phyloP scores from a whole-genome alignment of 2,329 filamentous ascomycete genomes.

The Penicillium sp. region DNA sequence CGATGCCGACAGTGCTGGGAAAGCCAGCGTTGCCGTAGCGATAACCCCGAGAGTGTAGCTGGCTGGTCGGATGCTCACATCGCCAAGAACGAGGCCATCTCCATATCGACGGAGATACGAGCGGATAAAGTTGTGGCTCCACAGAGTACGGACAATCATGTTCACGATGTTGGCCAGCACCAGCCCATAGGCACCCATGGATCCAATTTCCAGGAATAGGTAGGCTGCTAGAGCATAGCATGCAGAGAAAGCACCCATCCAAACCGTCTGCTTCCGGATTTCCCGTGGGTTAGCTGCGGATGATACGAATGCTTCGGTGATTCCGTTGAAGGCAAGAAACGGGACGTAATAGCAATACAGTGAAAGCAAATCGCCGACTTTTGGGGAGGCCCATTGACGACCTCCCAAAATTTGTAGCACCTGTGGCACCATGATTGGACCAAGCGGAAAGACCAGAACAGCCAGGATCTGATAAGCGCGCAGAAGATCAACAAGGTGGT shows the following conservation, averaged over 20 bases:
- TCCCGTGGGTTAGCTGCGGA: slow-evolving; percentile 72
- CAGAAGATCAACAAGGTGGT: slow-evolving; percentile 51
- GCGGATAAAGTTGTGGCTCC: slow-evolving; percentile 69
- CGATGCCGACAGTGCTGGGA: slow-evolving; percentile 13
- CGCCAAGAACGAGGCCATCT: slow-evolving; percentile 39
- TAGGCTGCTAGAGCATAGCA: slow-evolving; percentile 71
- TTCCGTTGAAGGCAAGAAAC: slow-evolving; percentile 82
- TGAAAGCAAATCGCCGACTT: slow-evolving; percentile 67
- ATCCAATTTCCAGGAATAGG: slow-evolving; percentile 63
- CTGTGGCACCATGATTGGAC: slow-evolving; percentile 68
- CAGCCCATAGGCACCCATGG: slow-evolving; percentile 70
- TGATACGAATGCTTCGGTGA: slow-evolving; percentile 87
- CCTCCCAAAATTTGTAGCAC: slow-evolving; percentile 73
- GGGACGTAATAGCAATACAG: slow-evolving; percentile 91
- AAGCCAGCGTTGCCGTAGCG: slow-evolving; percentile 41
- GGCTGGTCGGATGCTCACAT: slow-evolving; percentile 43
- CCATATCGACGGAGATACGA: slow-evolving; percentile 54
- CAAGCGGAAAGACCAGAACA: slow-evolving; percentile 61
- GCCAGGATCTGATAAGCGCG: slow-evolving; percentile 70
- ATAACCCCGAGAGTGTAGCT: slow-evolving; percentile 45
- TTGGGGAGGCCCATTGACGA: slow-evolving; percentile 65
- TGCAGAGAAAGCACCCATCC: slow-evolving; percentile 77
- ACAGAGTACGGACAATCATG: slow-evolving; percentile 77
- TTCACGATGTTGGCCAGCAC: slow-evolving; percentile 86
- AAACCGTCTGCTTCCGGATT: slow-evolving; percentile 69